Evolutionary conservation across 75 land plant species (phyloP).

Genomic region (Sequoiadendron giganteum): DNA sequence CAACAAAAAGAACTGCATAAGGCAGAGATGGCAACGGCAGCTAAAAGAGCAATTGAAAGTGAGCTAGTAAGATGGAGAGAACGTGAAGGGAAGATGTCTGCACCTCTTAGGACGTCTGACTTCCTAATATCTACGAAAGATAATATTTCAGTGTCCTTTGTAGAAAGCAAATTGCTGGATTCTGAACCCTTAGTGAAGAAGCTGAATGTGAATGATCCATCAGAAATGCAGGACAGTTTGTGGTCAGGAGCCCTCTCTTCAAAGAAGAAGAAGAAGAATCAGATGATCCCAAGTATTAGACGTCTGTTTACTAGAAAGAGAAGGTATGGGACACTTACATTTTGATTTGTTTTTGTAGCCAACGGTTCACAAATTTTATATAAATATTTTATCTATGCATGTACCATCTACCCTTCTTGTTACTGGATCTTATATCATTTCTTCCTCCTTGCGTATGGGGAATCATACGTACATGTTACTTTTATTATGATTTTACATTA

Average conservation of each 20-base stretch:
- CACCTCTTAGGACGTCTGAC: not conserved
- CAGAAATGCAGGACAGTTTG: slow-evolving; percentile 19
- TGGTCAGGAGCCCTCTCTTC: not conserved
- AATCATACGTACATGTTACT: not conserved
- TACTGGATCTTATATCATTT: not conserved
- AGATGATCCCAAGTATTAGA: slow-evolving; percentile 38
- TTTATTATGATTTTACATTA: not conserved
- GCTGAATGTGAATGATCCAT: not conserved
- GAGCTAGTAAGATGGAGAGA: slow-evolving; percentile 23
- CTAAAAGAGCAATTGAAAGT: slow-evolving; percentile 30
- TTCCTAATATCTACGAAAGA: slow-evolving; percentile 1
- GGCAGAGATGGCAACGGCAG: slow-evolving; percentile 39
- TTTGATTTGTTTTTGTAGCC: not conserved
- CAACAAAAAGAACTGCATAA: slow-evolving; percentile 22
- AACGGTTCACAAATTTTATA: not conserved
- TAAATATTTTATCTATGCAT: not conserved
- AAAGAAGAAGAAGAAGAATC: slow-evolving; percentile 25
- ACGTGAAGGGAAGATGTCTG: not conserved
- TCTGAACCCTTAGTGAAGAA: not conserved
- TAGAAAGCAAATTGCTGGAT: slow-evolving; percentile 11
- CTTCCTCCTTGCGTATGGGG: not conserved
- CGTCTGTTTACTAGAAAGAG: slow-evolving; percentile 50
- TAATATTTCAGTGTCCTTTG: slow-evolving; percentile 18
- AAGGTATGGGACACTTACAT: slow-evolving; percentile 25
- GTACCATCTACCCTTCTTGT: not conserved